Evolutionary conservation across 108 stramenopile species (phyloP).

Genomic region (Skeletonema costatum): DNA sequence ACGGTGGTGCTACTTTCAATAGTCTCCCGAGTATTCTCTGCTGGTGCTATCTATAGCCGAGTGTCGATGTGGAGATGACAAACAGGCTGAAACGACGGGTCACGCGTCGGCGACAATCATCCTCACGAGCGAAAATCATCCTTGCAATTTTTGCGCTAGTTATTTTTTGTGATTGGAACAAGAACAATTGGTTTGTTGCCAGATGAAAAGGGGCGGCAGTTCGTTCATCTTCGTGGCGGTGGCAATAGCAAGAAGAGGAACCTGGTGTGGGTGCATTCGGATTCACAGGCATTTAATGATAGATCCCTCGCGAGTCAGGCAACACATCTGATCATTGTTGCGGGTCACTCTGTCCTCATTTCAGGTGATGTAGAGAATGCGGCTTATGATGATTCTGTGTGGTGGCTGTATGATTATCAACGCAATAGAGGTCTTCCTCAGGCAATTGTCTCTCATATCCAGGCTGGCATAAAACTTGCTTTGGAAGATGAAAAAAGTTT

Average conservation of each 20-base stretch:
- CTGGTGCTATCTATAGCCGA: too few species aligned
- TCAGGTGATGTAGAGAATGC: constrained; percentile 68
- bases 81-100: neutral
- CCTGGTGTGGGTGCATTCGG: constrained; percentile 30
- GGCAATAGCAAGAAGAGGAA: neutral
- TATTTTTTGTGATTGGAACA: neutral
- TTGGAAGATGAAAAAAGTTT: constrained; percentile 73
- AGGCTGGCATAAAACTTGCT: constrained; percentile 80
- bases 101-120: neutral
- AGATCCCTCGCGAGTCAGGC: constrained; percentile 49
- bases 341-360: constrained; percentile 81
- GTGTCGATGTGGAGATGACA: neutral
- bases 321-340: constrained; percentile 81
- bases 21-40: too few species aligned
- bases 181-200: neutral
- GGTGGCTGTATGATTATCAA: constrained; percentile 95
- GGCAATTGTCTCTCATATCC: constrained; percentile 90
- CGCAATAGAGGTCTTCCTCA: constrained; percentile 82
- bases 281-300: constrained; percentile 38
- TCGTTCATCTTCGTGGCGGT: constrained; percentile 14
- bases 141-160: neutral
- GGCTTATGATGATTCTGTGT: constrained; percentile 77
- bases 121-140: neutral
- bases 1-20: too few species aligned
- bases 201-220: neutral